Percentiles rank a stretch among this genome's conserved stretches.
Evolutionary conservation across 345 rosid species (phyloP).

Genomic region (Brassica cretica): DNA sequence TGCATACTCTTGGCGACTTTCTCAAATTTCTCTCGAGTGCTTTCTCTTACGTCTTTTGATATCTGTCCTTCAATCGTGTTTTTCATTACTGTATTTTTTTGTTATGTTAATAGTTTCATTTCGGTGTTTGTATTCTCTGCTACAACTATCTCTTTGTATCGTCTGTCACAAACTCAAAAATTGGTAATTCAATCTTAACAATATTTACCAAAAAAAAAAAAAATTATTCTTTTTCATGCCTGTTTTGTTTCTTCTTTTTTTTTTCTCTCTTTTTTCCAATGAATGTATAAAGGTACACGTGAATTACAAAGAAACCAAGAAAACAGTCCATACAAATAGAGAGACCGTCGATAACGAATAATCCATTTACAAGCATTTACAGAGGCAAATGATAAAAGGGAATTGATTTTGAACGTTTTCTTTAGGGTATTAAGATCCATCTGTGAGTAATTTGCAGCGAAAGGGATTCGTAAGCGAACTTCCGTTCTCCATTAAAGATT

Average conservation of each 20-base stretch:
- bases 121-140: too few relatives aligned
- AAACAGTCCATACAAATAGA: constrained; percentile 55
- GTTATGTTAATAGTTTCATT: too few relatives aligned
- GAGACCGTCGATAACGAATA: constrained; percentile 42
- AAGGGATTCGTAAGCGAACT: constrained; percentile 48
- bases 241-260: not conserved
- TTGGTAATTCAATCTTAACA: too few relatives aligned
- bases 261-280: constrained; percentile 23
- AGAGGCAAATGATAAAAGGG: constrained; percentile 44
- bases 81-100: too few relatives aligned
- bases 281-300: constrained; percentile 73
- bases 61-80: too few relatives aligned
- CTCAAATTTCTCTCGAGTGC: not conserved
- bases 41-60: too few relatives aligned
- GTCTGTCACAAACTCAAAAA: too few relatives aligned
- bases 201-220: too few relatives aligned
- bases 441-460: constrained; percentile 50
- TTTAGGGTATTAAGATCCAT: constrained; percentile 33
- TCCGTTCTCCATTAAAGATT: constrained; percentile 21
- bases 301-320: constrained; percentile 38
- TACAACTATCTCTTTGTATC: too few relatives aligned
- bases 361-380: constrained; percentile 80
- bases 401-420: constrained; percentile 35
- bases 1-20: not conserved
- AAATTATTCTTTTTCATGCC: not conserved